phyloP scores from a whole-genome alignment of 2,329 filamentous ascomycete genomes.

The Ramularia endophylla region DNA sequence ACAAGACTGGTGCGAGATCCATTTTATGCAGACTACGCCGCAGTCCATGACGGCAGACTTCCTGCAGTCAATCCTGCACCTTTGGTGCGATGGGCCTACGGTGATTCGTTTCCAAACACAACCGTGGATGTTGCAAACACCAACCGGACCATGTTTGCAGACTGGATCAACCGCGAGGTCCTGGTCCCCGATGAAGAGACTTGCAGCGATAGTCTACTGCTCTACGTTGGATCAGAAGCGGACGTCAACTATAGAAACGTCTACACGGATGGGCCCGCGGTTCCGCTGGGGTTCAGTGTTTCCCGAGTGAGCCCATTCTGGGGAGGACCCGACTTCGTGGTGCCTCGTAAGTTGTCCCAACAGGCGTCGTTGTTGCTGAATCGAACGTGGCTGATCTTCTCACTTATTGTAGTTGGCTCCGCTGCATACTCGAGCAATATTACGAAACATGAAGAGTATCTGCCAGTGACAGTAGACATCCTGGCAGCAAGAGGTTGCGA shows the following conservation, averaged over 20 bases:
- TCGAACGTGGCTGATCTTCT: not conserved
- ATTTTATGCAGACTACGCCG: constrained; percentile 47
- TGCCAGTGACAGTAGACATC: constrained; percentile 55
- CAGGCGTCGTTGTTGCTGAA: not conserved
- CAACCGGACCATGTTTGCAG: constrained; percentile 46
- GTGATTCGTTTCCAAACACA: constrained; percentile 35
- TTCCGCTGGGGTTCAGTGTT: constrained; percentile 45
- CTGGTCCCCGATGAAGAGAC: constrained; percentile 37
- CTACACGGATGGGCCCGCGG: constrained; percentile 38
- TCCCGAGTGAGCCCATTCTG: constrained; percentile 44
- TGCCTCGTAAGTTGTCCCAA: constrained; percentile 29
- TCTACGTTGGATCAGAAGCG: constrained; percentile 43
- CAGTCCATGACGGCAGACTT: constrained; percentile 38
- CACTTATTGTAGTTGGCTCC: constrained; percentile 29
- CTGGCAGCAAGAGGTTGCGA: constrained; percentile 57
- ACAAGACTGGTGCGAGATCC: constrained; percentile 41
- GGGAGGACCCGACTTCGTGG: constrained; percentile 44
- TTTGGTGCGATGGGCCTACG: constrained; percentile 44
- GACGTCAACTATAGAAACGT: constrained; percentile 41
- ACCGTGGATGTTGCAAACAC: constrained; percentile 38
- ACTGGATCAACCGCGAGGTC: constrained; percentile 45
- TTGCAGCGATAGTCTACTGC: constrained; percentile 46
- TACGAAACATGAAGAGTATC: constrained; percentile 44
- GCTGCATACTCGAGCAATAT: constrained; percentile 42
- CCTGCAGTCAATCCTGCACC: constrained; percentile 49